phyloP scores from a whole-genome alignment of 139 green algal species.

The Zygnema cylindricum region DNA sequence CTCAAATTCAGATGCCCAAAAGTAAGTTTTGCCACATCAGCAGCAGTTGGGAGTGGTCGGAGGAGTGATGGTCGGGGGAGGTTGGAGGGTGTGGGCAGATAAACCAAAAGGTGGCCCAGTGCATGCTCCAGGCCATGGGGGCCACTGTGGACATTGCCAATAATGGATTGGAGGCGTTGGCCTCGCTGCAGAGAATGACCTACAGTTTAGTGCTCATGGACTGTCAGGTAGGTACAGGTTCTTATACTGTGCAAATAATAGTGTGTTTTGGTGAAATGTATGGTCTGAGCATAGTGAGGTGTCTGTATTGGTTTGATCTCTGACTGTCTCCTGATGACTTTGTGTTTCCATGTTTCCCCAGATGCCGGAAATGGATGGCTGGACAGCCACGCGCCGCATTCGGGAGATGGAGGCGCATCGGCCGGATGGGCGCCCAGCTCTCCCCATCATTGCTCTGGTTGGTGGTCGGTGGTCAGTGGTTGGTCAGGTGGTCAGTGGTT shows the following conservation, averaged over 20 bases:
- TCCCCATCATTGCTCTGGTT: constrained; percentile 17
- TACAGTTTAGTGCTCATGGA: constrained; percentile 41
- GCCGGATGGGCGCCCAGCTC: not conserved
- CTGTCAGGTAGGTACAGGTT: constrained; percentile 3
- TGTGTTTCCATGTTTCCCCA: not conserved
- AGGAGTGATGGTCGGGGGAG: too few species aligned
- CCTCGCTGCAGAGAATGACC: not conserved
- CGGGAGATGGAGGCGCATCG: constrained; percentile 14
- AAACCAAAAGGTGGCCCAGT: constrained; percentile 28
- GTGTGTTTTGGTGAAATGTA: too few species aligned
- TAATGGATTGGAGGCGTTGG: constrained; percentile 25
- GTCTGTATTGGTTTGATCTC: too few species aligned
- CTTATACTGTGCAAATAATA: not conserved
- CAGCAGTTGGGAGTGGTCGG: too few species aligned
- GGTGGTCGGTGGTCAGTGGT: too few species aligned
- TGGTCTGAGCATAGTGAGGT: too few species aligned
- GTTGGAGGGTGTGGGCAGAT: not conserved
- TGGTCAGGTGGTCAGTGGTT: too few species aligned
- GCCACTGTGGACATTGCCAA: constrained; percentile 23
- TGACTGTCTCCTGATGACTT: not conserved
- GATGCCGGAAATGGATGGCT: constrained; percentile 45
- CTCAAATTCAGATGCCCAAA: too few species aligned
- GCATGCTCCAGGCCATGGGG: constrained; percentile 18
- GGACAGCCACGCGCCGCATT: constrained; percentile 32
- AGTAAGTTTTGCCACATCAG: too few species aligned